Conservation (phyloP, 495 filamentous ascomycete genomes). For the Melanomma pulvis-pyrius region DNA sequence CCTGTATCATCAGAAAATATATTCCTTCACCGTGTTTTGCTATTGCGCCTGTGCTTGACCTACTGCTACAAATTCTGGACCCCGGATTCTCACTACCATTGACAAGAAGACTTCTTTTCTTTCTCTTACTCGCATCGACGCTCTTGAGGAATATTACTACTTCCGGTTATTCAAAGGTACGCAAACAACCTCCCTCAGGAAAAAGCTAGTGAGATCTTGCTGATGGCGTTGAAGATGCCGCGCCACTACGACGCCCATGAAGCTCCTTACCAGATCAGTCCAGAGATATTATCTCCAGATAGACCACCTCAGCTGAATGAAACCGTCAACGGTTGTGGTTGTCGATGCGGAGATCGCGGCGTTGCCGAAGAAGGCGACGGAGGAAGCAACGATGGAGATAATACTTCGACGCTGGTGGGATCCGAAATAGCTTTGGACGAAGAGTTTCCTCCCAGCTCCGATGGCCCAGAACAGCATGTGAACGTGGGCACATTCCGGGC, state of each 20-base stretch:
- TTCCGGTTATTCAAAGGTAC: neutral
- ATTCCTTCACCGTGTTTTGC: too few species aligned
- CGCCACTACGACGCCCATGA: neutral
- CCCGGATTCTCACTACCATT: too few species aligned
- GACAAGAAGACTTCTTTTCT: too few species aligned
- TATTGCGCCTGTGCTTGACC: too few species aligned
- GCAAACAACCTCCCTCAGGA: neutral
- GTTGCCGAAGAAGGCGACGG: neutral
- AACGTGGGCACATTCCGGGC: neutral
- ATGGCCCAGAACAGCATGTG: constrained; percentile 1
- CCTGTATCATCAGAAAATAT: too few species aligned
- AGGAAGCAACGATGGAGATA: constrained; percentile 24
- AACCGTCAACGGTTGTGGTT: constrained; percentile 26
- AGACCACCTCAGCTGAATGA: constrained; percentile 33
- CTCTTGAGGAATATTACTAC: neutral
- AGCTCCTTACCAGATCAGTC: constrained; percentile 6
- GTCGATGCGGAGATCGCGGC: constrained; percentile 11
- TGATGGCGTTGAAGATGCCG: neutral
- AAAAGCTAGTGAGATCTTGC: neutral
- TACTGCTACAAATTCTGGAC: too few species aligned
- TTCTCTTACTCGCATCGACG: too few species aligned
- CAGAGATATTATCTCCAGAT: constrained; percentile 2
- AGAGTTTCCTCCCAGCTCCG: neutral
- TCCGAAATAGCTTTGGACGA: constrained; percentile 15
- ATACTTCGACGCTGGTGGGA: constrained; percentile 5